Evolutionary conservation across 129 eudicot genomes (phyloP), one percentile per base, ranked within the genome.

Genomic region (Flaveria brownii): DNA sequence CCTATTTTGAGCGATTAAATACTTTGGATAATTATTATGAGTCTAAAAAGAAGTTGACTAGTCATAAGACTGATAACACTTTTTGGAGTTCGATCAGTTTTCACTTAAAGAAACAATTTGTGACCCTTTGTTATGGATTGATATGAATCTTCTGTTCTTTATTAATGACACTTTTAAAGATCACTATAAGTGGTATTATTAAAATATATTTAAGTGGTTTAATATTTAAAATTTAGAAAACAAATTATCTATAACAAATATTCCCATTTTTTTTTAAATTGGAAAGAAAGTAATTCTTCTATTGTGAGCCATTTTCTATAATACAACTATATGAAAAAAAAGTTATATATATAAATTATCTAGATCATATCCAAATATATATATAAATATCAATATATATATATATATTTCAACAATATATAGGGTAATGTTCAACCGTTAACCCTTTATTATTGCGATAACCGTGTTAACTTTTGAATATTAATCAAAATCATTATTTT

Each of bases 41-140:
- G 28, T 71, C 42, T 51, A 17, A 30, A 28, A 12, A 1, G 43
- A 71, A 68, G 54, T 18, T 54, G 77, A 72, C 68, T 57, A 39
- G 22, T 72, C 77, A 54, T 39, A 33, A 33, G 39, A 33, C 39
- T 33, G 41, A 36, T 36, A 72, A 36, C 33, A 54, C 52, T 72
- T 55, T 72, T 72, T 15, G 67, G 77, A 17, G 77, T 55, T 54
- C 39, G 23, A 55, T 18, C 60, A 16, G 30, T 60, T 54, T 52
- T 61, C 45, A 61, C 70, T 59, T 22, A 74, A 60, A 43, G 14
- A 42, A 59, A 61, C 55, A 54, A 42, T 68, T 18, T 39, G 64
- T 59, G 23, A 45, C 78, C 78, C 17, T 61, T 74, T 74, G 30
- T 74, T 60, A 47, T 61, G 70, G 78, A 74, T 74, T 46, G 54